These are phyloP conservation scores for Pseudoscleropodium purum DNA, from an alignment of 225 moss, liverwort and hornwort genomes.

Conservation along the genomic window DNA sequence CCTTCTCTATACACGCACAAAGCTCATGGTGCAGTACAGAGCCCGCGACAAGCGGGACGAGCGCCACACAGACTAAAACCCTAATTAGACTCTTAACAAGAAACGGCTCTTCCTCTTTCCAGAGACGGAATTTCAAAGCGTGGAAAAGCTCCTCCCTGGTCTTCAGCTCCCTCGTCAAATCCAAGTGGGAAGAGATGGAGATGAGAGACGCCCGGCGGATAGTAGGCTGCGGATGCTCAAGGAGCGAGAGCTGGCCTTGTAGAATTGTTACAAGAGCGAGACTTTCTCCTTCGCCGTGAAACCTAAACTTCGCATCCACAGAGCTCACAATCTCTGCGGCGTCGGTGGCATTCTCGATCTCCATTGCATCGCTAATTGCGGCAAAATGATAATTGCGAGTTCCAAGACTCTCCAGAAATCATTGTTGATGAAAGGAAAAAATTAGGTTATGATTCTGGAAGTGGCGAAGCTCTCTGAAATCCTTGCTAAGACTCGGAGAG, in stretches of 20 bases:
- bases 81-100: slow-evolving; percentile 54
- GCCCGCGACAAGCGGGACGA: not conserved
- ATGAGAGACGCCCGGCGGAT: slow-evolving; percentile 34
- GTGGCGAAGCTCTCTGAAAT: not conserved
- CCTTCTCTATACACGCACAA: not conserved
- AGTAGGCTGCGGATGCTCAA: slow-evolving; percentile 22
- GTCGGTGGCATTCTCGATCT: not conserved
- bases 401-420: not conserved
- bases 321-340: slow-evolving; percentile 1
- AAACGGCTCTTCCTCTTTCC: slow-evolving; percentile 52
- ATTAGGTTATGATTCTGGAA: no score
- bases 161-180: slow-evolving; percentile 10
- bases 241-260: slow-evolving; percentile 8
- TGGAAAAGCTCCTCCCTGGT: slow-evolving; percentile 33
- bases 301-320: not conserved
- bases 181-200: slow-evolving; percentile 31
- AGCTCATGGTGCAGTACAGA: not conserved
- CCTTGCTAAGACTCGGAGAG: not conserved
- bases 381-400: not conserved
- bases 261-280: slow-evolving; percentile 25
- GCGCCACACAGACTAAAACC: slow-evolving; percentile 44
- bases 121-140: slow-evolving; percentile 37
- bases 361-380: not conserved
- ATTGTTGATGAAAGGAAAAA: not conserved
- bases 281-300: slow-evolving; percentile 17